These are phyloP conservation scores for Paramecium biaurelia DNA, from an alignment of 73 alveolate genomes.

Conservation along the genomic window DNA sequence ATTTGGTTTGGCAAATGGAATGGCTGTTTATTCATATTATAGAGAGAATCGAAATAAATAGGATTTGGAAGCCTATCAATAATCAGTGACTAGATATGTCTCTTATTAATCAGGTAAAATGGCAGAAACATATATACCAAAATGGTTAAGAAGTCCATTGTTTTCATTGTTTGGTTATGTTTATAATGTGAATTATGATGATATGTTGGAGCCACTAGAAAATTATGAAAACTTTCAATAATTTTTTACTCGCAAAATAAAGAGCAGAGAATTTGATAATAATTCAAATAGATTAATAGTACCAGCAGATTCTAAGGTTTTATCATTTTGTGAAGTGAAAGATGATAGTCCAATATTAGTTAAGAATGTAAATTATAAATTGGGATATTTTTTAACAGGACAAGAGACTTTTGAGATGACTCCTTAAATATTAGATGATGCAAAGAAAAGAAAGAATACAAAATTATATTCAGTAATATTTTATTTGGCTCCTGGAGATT, in stretches of 20 bases:
- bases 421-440: slow-evolving; percentile 39
- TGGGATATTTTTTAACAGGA: slow-evolving; percentile 75
- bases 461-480: slow-evolving; percentile 51
- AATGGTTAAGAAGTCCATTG: slow-evolving; percentile 39
- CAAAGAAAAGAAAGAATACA: slow-evolving; percentile 13
- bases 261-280: slow-evolving; percentile 47
- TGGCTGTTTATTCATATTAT: neutral
- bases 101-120: slow-evolving; percentile 35
- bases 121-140: slow-evolving; percentile 37
- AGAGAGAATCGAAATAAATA: neutral
- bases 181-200: slow-evolving; percentile 63
- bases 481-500: slow-evolving; percentile 75
- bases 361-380: slow-evolving; percentile 61
- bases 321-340: slow-evolving; percentile 57
- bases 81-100: slow-evolving; percentile 12
- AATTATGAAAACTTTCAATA: slow-evolving; percentile 57
- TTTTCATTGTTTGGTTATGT: slow-evolving; percentile 66
- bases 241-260: slow-evolving; percentile 68
- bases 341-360: slow-evolving; percentile 64
- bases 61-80: neutral
- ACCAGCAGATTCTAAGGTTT: slow-evolving; percentile 72
- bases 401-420: slow-evolving; percentile 23
- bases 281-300: slow-evolving; percentile 20
- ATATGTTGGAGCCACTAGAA: slow-evolving; percentile 62
- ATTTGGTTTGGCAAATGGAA: neutral